Conservation (phyloP, 768 basidiomycete species). For the Chalciporus pseudorubinellus region DNA sequence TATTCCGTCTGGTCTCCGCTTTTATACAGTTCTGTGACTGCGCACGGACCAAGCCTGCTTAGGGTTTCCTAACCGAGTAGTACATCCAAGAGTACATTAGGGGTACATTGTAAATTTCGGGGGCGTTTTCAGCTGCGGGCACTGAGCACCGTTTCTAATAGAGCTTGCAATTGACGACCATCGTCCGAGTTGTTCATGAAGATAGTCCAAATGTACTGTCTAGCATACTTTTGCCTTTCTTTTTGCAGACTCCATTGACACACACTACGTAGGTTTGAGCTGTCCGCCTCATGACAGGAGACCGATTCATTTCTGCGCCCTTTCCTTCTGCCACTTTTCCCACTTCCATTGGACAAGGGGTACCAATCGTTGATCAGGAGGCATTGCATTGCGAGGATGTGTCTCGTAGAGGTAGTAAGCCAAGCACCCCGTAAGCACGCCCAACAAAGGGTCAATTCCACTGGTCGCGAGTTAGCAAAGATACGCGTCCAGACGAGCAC, state of each 20-base stretch:
- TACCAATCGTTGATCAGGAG: constrained; percentile 51
- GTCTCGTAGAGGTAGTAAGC: constrained; percentile 81
- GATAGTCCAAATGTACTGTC: background rate
- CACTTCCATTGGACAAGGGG: constrained; percentile 69
- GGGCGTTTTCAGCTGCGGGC: no score
- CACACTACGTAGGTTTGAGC: background rate
- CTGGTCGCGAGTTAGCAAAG: constrained; percentile 36
- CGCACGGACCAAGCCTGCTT: constrained; percentile 26
- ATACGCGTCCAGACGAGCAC: background rate
- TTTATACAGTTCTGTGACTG: constrained; percentile 13
- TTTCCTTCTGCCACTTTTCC: constrained; percentile 36
- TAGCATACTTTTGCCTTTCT: background rate
- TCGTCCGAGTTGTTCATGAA: no score
- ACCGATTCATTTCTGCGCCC: constrained; percentile 6
- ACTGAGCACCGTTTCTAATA: no score
- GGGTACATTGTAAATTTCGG: no score
- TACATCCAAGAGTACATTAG: background rate
- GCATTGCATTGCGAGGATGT: constrained; percentile 69
- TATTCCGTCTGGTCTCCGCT: accelerated
- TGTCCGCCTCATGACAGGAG: constrained; percentile 4
- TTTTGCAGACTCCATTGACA: no score
- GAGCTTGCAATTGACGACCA: no score
- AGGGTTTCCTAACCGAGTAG: background rate
- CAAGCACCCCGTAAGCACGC: constrained; percentile 72
- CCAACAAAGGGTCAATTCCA: constrained; percentile 66